Percentiles rank a stretch among this genome's conserved stretches.
phyloP scores from a whole-genome alignment of 768 basidiomycete genomes.

The Pisolithus sp. region DNA sequence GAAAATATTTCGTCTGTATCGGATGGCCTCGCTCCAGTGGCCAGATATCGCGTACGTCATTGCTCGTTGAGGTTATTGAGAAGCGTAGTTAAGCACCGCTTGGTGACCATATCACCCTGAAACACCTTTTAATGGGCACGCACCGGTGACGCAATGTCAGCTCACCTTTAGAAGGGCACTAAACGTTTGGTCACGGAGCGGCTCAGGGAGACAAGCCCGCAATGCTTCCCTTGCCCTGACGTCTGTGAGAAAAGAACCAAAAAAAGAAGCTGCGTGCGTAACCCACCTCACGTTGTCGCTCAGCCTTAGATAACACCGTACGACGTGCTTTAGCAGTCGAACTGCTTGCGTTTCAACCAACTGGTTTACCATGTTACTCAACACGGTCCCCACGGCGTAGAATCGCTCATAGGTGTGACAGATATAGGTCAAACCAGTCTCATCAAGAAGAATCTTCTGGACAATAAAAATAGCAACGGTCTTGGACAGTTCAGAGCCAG shows the following conservation, averaged over 20 bases:
- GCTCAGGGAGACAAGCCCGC: slow-evolving; percentile 92
- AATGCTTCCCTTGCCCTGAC: slow-evolving; percentile 89
- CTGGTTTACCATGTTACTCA: slow-evolving; percentile 98
- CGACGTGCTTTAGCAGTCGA: slow-evolving; percentile 92
- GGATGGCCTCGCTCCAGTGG: neutral
- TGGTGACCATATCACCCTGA: slow-evolving; percentile 97
- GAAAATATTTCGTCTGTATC: slow-evolving; percentile 3
- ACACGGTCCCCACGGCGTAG: slow-evolving; percentile 96
- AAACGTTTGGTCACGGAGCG: slow-evolving; percentile 91
- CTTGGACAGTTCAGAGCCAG: slow-evolving; percentile 96
- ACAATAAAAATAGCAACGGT: slow-evolving; percentile 99
- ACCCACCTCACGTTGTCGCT: slow-evolving; percentile 91
- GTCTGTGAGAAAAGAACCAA: slow-evolving; percentile 9
- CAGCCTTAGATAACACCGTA: slow-evolving; percentile 90
- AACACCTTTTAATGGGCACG: neutral
- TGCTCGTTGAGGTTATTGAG: slow-evolving; percentile 82
- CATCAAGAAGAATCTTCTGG: slow-evolving; percentile 95
- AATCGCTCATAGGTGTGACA: slow-evolving; percentile 99
- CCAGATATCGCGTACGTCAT: slow-evolving; percentile 18
- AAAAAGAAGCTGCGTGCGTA: slow-evolving; percentile 2
- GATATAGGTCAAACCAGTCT: slow-evolving; percentile 96
- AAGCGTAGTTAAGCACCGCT: slow-evolving; percentile 85
- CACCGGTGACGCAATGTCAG: neutral
- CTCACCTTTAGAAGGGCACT: slow-evolving; percentile 79
- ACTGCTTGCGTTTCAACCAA: slow-evolving; percentile 98